A percentile compares a stretch with the other conserved stretches of the same genome.
Evolutionary conservation across 2,329 filamentous ascomycete genomes (phyloP).

Genomic region (Rutstroemia sp.): DNA sequence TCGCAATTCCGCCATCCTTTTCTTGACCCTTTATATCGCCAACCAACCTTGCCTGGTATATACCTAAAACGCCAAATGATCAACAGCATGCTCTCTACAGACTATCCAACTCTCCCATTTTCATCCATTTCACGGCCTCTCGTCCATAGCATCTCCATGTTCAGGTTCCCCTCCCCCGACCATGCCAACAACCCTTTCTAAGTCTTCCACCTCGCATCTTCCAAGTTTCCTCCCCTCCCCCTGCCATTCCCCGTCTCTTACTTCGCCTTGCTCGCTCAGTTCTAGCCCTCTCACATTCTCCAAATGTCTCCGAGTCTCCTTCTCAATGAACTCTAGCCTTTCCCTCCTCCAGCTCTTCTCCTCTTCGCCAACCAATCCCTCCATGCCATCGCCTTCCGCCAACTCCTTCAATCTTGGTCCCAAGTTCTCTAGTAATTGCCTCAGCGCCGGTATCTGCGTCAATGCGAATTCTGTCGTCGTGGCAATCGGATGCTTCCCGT

Average conservation of each 20-base stretch:
- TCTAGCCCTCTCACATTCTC: constrained; percentile 64
- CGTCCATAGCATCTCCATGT: constrained; percentile 22
- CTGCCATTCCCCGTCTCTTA: constrained; percentile 59
- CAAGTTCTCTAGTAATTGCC: constrained; percentile 60
- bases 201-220: constrained; percentile 47
- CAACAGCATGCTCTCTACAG: too few species aligned
- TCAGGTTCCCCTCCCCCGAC: constrained; percentile 29
- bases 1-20: background rate
- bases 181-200: constrained; percentile 44
- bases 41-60: constrained; percentile 1
- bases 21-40: background rate
- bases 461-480: constrained; percentile 73
- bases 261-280: constrained; percentile 51
- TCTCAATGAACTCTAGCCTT: constrained; percentile 76
- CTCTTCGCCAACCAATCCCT: constrained; percentile 29
- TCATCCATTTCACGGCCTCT: background rate
- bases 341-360: constrained; percentile 58
- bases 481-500: constrained; percentile 50
- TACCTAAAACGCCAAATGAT: constrained; percentile 6
- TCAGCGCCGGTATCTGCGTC: constrained; percentile 74
- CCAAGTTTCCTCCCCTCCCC: constrained; percentile 43
- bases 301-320: constrained; percentile 67
- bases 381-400: constrained; percentile 32
- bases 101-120: too few species aligned
- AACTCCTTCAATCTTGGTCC: constrained; percentile 52